A percentile compares a stretch with the other conserved stretches of the same genome.
phyloP scores from a whole-genome alignment of 176 grass and related monocot species.

The Tuctoria greenei region DNA sequence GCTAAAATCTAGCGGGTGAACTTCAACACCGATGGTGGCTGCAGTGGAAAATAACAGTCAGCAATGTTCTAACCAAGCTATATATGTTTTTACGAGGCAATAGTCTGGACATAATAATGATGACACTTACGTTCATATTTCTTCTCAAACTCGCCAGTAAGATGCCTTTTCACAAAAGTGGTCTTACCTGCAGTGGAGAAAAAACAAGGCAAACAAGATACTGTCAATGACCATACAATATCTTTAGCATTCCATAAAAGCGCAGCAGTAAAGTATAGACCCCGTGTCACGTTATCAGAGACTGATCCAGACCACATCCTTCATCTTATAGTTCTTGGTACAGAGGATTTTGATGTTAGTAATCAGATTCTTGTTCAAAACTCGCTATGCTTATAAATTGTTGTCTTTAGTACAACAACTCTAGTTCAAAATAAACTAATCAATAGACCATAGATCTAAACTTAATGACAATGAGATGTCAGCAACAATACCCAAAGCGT shows the following conservation, averaged over 20 bases:
- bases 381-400: too few relatives aligned
- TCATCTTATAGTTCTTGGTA: neutral
- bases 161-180: constrained; percentile 85
- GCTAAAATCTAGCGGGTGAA: constrained; percentile 64
- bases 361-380: neutral
- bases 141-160: constrained; percentile 78
- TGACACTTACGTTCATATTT: constrained; percentile 58
- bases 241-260: neutral
- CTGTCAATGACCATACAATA: neutral
- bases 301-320: neutral
- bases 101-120: neutral
- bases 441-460: neutral
- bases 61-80: neutral
- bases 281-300: too few relatives aligned
- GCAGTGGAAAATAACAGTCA: constrained; percentile 23
- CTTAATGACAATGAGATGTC: neutral
- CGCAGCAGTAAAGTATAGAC: neutral
- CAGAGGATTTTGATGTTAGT: neutral
- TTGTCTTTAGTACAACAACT: too few relatives aligned
- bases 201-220: neutral
- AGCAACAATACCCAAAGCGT: neutral
- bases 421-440: too few relatives aligned
- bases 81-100: neutral
- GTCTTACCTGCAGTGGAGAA: constrained; percentile 53
- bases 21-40: constrained; percentile 74